Percentiles rank a stretch among this genome's conserved stretches.
Conservation (phyloP, 805 yeast genomes). For the Blastobotrys mokoenaii region DNA sequence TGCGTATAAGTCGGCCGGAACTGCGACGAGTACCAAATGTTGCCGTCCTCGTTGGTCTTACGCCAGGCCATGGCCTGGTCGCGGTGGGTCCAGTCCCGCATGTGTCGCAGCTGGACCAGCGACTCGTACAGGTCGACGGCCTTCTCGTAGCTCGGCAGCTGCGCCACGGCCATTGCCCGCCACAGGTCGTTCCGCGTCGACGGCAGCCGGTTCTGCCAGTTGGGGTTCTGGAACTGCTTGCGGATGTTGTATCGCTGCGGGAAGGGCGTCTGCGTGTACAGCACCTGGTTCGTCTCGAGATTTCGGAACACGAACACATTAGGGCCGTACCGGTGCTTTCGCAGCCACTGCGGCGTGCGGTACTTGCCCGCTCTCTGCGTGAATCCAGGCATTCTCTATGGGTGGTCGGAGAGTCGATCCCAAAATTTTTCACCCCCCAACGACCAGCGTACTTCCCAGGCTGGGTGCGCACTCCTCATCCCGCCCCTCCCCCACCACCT, state of each 20-base stretch:
- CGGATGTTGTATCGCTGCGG: conserved; percentile 42
- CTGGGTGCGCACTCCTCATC: no score
- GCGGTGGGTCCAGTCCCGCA: conserved; percentile 55
- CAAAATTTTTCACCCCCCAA: background rate
- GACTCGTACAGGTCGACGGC: conserved; percentile 70
- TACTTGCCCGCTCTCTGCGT: conserved; percentile 28
- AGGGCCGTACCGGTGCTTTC: conserved; percentile 61
- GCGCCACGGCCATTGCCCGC: conserved; percentile 83
- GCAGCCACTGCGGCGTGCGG: conserved; percentile 52
- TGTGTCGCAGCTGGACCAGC: conserved; percentile 61
- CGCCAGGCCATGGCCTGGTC: conserved; percentile 59
- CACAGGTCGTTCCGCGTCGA: conserved; percentile 76
- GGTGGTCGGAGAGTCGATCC: background rate
- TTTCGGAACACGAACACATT: conserved; percentile 78
- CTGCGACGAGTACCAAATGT: conserved; percentile 80
- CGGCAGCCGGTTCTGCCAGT: conserved; percentile 84
- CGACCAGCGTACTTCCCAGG: no score
- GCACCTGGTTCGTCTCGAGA: conserved; percentile 80
- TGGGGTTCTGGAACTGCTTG: conserved; percentile 68
- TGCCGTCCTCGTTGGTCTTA: conserved; percentile 64
- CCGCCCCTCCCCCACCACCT: no score
- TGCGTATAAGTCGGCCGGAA: conserved; percentile 85
- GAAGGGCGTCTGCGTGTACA: conserved; percentile 77
- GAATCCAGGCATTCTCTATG: conserved; percentile 4
- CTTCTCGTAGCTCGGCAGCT: conserved; percentile 47